Percentiles rank a stretch among this genome's conserved stretches.
phyloP scores from a whole-genome alignment of 2,329 filamentous ascomycete genomes.

The Talaromyces amestolkiae region DNA sequence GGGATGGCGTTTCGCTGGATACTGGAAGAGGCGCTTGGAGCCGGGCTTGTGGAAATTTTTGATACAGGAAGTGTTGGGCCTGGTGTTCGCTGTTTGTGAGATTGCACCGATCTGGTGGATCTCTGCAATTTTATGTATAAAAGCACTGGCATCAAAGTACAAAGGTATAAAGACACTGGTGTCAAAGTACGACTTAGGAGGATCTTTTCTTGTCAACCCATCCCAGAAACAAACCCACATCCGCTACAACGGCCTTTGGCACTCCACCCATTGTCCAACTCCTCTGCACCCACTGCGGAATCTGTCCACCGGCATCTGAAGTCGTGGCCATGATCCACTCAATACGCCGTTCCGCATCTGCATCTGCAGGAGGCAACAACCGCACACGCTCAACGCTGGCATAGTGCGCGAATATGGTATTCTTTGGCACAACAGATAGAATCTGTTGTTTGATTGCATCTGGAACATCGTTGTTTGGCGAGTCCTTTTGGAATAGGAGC shows the following conservation, averaged over 20 bases:
- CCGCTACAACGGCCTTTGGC: conserved; percentile 37
- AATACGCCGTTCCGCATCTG: conserved; percentile 10
- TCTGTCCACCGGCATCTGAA: conserved; percentile 36
- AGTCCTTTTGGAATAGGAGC: conserved; percentile 22
- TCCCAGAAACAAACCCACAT: conserved; percentile 40
- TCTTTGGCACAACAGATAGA: conserved; percentile 24
- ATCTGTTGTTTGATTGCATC: conserved; percentile 24
- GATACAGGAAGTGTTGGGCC: conserved; percentile 62
- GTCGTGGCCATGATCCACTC: conserved; percentile 41
- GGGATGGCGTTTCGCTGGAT: conserved; percentile 61
- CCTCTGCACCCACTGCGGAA: conserved; percentile 38
- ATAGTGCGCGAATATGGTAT: conserved; percentile 34
- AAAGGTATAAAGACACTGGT: background rate
- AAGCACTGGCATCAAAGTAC: background rate
- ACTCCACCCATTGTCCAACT: conserved; percentile 38
- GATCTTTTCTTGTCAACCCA: conserved; percentile 26
- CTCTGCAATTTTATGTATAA: background rate
- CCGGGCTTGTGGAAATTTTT: conserved; percentile 61
- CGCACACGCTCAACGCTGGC: conserved; percentile 36
- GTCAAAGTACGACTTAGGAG: background rate
- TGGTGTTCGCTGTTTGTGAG: conserved; percentile 46
- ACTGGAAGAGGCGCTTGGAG: conserved; percentile 60
- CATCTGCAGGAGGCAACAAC: conserved; percentile 15
- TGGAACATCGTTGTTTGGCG: conserved; percentile 19
- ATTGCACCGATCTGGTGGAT: background rate